Conservation (phyloP, 2,329 filamentous ascomycete species). For the Xylariaceae sp. region DNA sequence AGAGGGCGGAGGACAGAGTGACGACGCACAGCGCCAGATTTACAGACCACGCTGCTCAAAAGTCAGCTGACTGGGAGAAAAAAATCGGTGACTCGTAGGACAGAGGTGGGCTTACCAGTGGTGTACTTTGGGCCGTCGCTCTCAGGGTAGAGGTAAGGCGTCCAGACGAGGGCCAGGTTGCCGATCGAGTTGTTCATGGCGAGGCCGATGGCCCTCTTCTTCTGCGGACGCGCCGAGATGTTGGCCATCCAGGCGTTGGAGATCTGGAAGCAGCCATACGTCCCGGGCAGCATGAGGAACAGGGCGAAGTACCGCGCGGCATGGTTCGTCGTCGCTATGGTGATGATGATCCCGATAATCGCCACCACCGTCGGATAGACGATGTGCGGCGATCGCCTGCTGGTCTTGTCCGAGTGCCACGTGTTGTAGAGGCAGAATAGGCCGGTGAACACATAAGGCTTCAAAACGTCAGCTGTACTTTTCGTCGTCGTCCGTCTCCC, state of each 20-base stretch:
- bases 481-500: not conserved
- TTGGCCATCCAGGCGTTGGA: constrained; percentile 23
- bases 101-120: constrained; percentile 9
- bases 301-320: constrained; percentile 17
- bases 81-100: not conserved
- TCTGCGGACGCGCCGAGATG: constrained; percentile 17
- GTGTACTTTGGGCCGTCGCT: constrained; percentile 16
- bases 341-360: constrained; percentile 18
- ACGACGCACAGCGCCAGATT: constrained; percentile 27
- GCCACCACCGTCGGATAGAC: constrained; percentile 12
- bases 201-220: constrained; percentile 18
- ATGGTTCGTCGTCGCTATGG: constrained; percentile 14
- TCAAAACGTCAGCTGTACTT: not conserved
- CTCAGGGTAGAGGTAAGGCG: constrained; percentile 17
- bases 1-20: constrained; percentile 26
- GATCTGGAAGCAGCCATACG: constrained; percentile 18
- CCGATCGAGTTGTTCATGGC: constrained; percentile 21
- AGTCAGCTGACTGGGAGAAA: not conserved
- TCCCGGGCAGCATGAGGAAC: constrained; percentile 15
- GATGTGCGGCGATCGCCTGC: constrained; percentile 16
- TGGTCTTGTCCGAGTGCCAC: constrained; percentile 22
- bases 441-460: constrained; percentile 21
- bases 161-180: constrained; percentile 20
- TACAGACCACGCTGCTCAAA: constrained; percentile 8
- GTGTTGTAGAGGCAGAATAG: constrained; percentile 22